Conservation (phyloP, 345 rosid genomes). For the Lenwebbia sp. region DNA sequence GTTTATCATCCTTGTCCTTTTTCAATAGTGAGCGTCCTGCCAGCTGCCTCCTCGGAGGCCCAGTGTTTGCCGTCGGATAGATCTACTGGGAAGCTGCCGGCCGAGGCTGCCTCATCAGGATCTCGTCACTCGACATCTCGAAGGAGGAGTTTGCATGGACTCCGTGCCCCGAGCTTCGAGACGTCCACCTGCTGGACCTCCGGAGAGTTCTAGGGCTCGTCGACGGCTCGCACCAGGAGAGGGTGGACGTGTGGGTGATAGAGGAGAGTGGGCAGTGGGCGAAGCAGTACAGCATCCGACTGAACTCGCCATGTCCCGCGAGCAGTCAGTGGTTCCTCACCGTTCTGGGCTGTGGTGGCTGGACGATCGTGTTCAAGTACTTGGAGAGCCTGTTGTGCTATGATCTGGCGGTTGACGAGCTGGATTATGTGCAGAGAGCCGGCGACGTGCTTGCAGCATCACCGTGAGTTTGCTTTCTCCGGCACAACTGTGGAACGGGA, state of each 20-base stretch:
- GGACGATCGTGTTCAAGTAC: too few species aligned
- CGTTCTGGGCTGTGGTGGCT: too few species aligned
- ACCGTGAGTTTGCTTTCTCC: too few species aligned
- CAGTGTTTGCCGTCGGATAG: too few species aligned
- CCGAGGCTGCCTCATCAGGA: not conserved
- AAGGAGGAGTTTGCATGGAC: not conserved
- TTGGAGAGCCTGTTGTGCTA: too few species aligned
- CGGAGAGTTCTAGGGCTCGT: not conserved
- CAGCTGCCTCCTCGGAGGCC: not conserved
- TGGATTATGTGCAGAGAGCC: too few species aligned
- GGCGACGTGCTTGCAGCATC: too few species aligned
- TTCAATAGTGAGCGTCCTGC: not conserved
- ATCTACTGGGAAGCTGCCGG: not conserved
- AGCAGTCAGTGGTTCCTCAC: too few species aligned
- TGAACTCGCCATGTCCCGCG: too few species aligned
- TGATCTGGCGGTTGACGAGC: too few species aligned
- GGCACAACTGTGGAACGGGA: too few species aligned
- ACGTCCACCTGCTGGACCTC: not conserved
- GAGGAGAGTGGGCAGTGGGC: not conserved
- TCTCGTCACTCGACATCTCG: not conserved
- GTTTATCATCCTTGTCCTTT: too few species aligned
- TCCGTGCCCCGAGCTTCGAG: not conserved
- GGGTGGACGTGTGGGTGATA: not conserved
- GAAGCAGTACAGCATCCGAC: not conserved
- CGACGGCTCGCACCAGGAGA: not conserved